Percentiles rank a stretch among this genome's conserved stretches.
phyloP scores from a whole-genome alignment of 2,329 filamentous ascomycete species.

The Bipolaris oryzae region DNA sequence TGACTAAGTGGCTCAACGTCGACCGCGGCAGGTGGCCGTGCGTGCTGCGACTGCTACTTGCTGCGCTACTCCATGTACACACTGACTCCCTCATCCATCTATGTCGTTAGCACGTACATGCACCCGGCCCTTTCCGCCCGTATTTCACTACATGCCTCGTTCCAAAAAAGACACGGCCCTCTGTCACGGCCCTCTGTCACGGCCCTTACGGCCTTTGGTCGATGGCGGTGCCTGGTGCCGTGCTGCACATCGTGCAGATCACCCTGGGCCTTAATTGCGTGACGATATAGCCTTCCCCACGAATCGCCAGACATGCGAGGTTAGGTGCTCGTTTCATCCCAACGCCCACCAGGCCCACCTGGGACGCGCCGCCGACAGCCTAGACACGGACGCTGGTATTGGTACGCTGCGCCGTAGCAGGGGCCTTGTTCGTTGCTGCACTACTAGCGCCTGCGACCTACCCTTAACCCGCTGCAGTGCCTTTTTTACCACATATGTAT shows the following conservation, averaged over 20 bases:
- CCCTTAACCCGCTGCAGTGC: slow-evolving; percentile 43
- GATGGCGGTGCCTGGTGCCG: slow-evolving; percentile 23
- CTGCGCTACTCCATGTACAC: no score
- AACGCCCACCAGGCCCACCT: slow-evolving; percentile 40
- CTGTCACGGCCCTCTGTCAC: neutral
- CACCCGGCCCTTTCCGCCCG: no score
- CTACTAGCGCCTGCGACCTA: slow-evolving; percentile 45
- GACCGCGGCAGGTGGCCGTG: no score
- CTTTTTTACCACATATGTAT: slow-evolving; percentile 35
- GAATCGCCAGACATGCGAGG: slow-evolving; percentile 48
- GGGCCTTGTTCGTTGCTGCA: slow-evolving; percentile 40
- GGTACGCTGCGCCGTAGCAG: slow-evolving; percentile 40
- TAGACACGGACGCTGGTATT: slow-evolving; percentile 42
- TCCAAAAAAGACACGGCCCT: neutral
- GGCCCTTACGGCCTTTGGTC: neutral
- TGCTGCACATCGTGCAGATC: slow-evolving; percentile 37
- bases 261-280: slow-evolving; percentile 30
- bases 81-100: neutral
- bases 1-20: neutral
- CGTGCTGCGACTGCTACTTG: no score
- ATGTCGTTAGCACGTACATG: neutral
- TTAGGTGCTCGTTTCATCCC: slow-evolving; percentile 48
- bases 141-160: no score
- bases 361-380: slow-evolving; percentile 44
- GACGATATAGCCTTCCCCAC: slow-evolving; percentile 44